Base-by-base conservation (phyloP, 768 basidiomycete genomes). In the Lactarius akahatsu region DNA sequence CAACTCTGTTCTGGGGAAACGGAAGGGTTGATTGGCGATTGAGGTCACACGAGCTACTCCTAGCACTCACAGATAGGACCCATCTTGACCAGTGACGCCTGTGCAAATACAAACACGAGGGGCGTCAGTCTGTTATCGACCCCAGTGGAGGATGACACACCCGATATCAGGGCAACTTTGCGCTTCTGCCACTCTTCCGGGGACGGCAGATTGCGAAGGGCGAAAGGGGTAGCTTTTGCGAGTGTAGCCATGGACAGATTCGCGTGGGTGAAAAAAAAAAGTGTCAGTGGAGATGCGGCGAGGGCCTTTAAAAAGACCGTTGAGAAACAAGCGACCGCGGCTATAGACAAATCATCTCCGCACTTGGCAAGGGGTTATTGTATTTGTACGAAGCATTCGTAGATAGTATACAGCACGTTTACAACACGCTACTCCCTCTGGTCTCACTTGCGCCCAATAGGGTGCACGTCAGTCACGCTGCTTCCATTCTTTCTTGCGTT, bases 21-120 rank as follows among this genome's bases (percentile, higher is more conserved):
- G 11, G 45, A 36, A n/a, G 30, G 26, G 66, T 61, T 50, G 55
- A 56, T 66, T 60, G 40, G 54, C 36, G 52, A 55, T 15, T 10
- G 15, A 45, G 32, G 68, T 70, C 71, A 69, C 62, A 64, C 63
- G 67, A 69, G 47, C 28, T 6, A 32, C 32, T 23, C 26, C 16
- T 13, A 57, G 38, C 69, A 78, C 92, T 76, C 78, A 94, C 87
- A 98, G 80, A 77, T 98, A 98, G 3, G 95, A 96, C 32, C 95
- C 95, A 76, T 98, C 95, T 77, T 97, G 95, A 43, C 95, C 95
- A 68, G 95, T 96, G 77, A 97, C 92, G 76, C 95, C 94, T 96
- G 73, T 43, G 60, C 63, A 54, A 41, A 64, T 15, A 67, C 60
- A 50, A 50, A 50, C 23, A 50, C 10, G 47, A 23, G 47, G 60